Conservation (phyloP, 371 early-diverging fungal genomes). For the Lichtheimia hyalospora region DNA sequence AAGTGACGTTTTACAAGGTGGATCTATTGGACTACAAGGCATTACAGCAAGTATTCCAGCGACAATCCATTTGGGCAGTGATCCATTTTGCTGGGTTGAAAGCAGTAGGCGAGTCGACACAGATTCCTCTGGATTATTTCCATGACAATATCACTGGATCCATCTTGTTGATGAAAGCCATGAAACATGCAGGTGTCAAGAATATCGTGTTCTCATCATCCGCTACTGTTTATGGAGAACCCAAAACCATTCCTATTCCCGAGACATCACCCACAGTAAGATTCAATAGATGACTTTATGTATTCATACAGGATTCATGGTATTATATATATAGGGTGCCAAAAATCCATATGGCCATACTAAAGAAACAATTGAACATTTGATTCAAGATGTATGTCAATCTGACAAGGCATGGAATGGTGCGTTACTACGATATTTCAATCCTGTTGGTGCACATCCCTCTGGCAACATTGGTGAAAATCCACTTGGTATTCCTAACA, state of each 20-base stretch:
- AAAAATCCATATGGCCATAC: constrained; percentile 88
- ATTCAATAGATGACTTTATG: not conserved
- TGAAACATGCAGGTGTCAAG: constrained; percentile 60
- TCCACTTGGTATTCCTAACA: constrained; percentile 82
- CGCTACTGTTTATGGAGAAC: constrained; percentile 74
- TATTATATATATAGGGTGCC: constrained; percentile 34
- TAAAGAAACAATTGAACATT: constrained; percentile 80
- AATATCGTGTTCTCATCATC: constrained; percentile 82
- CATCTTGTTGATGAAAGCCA: constrained; percentile 62
- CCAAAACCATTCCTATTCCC: constrained; percentile 49
- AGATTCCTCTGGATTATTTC: constrained; percentile 72
- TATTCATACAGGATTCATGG: no score
- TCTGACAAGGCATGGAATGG: constrained; percentile 70
- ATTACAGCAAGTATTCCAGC: constrained; percentile 63
- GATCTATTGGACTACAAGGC: constrained; percentile 69
- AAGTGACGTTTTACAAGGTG: constrained; percentile 68
- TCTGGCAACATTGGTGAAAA: constrained; percentile 88
- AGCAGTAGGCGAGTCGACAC: constrained; percentile 78
- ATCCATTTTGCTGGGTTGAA: constrained; percentile 86
- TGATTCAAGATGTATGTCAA: constrained; percentile 71
- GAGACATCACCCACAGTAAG: constrained; percentile 57
- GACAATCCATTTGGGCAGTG: constrained; percentile 65
- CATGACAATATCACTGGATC: constrained; percentile 77
- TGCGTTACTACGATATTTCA: constrained; percentile 84
- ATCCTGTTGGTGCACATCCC: constrained; percentile 88